Conservation (phyloP, 2,329 filamentous ascomycete genomes). For the Paecilomyces formosus region DNA sequence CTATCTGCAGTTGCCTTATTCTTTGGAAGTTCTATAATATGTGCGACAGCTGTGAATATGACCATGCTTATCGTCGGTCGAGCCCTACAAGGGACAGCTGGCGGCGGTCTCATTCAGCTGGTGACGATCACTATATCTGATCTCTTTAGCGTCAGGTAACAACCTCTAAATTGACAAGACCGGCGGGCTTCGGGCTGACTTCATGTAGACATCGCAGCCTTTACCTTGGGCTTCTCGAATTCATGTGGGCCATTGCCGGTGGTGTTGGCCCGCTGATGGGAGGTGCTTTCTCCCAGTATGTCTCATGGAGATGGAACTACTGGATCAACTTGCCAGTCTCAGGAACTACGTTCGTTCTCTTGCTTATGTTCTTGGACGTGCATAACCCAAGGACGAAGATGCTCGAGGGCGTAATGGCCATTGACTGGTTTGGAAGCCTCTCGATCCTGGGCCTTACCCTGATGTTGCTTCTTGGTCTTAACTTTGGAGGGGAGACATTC, state of each 20-base stretch:
- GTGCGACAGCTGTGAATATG: constrained; percentile 41
- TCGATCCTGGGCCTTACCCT: constrained; percentile 45
- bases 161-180: not conserved
- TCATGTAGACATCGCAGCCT: constrained; percentile 37
- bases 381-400: constrained; percentile 48
- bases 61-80: constrained; percentile 47
- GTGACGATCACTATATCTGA: constrained; percentile 50
- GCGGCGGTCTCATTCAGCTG: constrained; percentile 46
- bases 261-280: constrained; percentile 24
- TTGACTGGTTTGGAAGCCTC: constrained; percentile 49
- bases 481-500: constrained; percentile 47
- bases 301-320: constrained; percentile 48
- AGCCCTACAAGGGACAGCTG: constrained; percentile 47
- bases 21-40: constrained; percentile 43
- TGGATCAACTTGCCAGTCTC: constrained; percentile 50
- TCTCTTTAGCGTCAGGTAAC: constrained; percentile 43
- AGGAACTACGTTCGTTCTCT: constrained; percentile 41
- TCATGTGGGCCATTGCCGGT: constrained; percentile 50
- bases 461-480: constrained; percentile 46
- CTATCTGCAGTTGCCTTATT: constrained; percentile 44
- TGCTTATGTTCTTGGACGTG: constrained; percentile 48
- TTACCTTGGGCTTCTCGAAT: constrained; percentile 45
- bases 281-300: constrained; percentile 27
- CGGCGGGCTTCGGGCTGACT: not conserved
- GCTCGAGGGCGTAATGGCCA: constrained; percentile 41